Evolutionary conservation across 2,329 filamentous ascomycete genomes (phyloP).

Genomic region (Penicillium decumbens): DNA sequence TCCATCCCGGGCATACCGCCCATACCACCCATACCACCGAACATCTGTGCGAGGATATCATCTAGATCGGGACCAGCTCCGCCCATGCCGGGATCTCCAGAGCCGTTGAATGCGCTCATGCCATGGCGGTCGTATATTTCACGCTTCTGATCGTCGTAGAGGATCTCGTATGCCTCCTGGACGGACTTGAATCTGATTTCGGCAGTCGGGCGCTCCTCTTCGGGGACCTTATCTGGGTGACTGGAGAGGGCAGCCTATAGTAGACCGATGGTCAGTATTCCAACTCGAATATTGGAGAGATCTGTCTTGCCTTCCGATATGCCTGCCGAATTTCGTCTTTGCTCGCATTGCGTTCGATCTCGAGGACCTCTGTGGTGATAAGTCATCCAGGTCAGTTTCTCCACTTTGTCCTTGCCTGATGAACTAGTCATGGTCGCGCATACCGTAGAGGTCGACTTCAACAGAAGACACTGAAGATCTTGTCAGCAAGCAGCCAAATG

Average conservation of each 20-base stretch:
- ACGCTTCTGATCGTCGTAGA: slow-evolving; percentile 91
- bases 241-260: slow-evolving; percentile 73
- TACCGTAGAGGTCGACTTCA: slow-evolving; percentile 60
- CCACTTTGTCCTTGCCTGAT: background rate
- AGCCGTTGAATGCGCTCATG: slow-evolving; percentile 90
- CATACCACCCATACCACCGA: slow-evolving; percentile 52
- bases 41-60: slow-evolving; percentile 92
- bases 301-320: slow-evolving; percentile 72
- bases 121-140: slow-evolving; percentile 88
- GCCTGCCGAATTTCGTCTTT: slow-evolving; percentile 89
- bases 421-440: slow-evolving; percentile 14
- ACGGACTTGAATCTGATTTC: slow-evolving; percentile 91
- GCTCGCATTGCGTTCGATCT: slow-evolving; percentile 65
- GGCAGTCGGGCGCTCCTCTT: slow-evolving; percentile 75
- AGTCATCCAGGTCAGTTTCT: slow-evolving; percentile 5
- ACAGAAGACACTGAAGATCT: slow-evolving; percentile 30
- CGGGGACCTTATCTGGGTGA: slow-evolving; percentile 93
- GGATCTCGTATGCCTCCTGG: slow-evolving; percentile 94
- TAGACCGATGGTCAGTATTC: slow-evolving; percentile 6
- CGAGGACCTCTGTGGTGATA: slow-evolving; percentile 64
- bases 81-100: slow-evolving; percentile 58
- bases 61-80: slow-evolving; percentile 66
- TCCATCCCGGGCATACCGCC: slow-evolving; percentile 48
- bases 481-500: slow-evolving; percentile 18
- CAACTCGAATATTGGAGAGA: background rate